A percentile compares a stretch with the other conserved stretches of the same genome.
These are phyloP conservation scores for Pseudoturritis turrita DNA, from an alignment of 345 rosid species.

Conservation along the genomic window DNA sequence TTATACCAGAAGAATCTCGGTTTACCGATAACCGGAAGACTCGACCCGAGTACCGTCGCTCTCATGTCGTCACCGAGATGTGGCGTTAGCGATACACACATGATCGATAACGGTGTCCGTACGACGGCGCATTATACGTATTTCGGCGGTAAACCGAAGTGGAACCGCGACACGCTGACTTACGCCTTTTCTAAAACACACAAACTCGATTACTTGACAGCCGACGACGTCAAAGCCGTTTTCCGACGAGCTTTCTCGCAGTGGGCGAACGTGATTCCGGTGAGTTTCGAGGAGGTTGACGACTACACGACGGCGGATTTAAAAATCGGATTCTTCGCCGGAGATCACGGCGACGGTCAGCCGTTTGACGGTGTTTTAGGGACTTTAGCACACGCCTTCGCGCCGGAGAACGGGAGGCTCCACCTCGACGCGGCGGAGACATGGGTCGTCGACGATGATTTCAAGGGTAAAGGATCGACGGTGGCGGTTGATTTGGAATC, in stretches of 20 bases:
- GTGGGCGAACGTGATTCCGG: slow-evolving; percentile 79
- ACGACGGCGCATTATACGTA: slow-evolving; percentile 53
- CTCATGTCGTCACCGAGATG: slow-evolving; percentile 71
- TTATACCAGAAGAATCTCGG: slow-evolving; percentile 63
- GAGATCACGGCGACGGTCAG: slow-evolving; percentile 80
- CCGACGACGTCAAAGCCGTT: slow-evolving; percentile 37
- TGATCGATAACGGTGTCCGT: slow-evolving; percentile 14
- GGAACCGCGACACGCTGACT: slow-evolving; percentile 51
- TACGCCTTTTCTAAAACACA: slow-evolving; percentile 55
- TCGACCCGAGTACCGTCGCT: slow-evolving; percentile 58
- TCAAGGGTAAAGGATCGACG: slow-evolving; percentile 34
- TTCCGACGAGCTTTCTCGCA: slow-evolving; percentile 57
- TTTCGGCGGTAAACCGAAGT: slow-evolving; percentile 68
- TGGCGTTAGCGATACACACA: slow-evolving; percentile 55
- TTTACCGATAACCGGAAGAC: slow-evolving; percentile 55
- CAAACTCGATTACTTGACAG: slow-evolving; percentile 52
- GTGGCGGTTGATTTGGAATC: slow-evolving; percentile 86
- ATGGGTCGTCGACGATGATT: slow-evolving; percentile 62
- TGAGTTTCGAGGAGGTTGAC: slow-evolving; percentile 50
- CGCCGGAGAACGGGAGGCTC: slow-evolving; percentile 79
- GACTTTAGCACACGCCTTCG: slow-evolving; percentile 79
- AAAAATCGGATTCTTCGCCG: slow-evolving; percentile 54
- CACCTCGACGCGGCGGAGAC: slow-evolving; percentile 80
- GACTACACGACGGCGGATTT: slow-evolving; percentile 51
- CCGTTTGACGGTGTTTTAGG: slow-evolving; percentile 91